phyloP scores from a whole-genome alignment of 169 alveolate species.

The Perkinsus chesapeaki region DNA sequence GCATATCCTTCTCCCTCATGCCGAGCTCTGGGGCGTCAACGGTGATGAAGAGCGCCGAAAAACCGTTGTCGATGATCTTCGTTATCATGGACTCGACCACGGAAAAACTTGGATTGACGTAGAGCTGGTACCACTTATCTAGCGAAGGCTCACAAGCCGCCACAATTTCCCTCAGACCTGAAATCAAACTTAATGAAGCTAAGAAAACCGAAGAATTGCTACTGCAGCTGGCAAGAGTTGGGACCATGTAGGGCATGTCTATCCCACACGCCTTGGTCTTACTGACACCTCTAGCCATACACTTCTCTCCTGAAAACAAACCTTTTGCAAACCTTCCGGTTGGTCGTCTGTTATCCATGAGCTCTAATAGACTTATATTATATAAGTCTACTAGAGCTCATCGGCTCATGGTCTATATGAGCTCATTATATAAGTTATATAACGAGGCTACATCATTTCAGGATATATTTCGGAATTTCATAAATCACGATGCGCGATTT shows the following conservation, averaged over 20 bases:
- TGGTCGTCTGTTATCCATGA: too few relatives aligned
- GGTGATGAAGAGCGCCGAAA: slow-evolving; percentile 32
- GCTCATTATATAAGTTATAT: too few relatives aligned
- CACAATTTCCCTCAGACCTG: not conserved
- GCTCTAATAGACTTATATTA: too few relatives aligned
- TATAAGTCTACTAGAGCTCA: too few relatives aligned
- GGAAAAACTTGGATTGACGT: slow-evolving; percentile 15
- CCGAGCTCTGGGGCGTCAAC: slow-evolving; percentile 47
- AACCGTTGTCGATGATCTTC: slow-evolving; percentile 28
- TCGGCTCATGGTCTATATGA: too few relatives aligned
- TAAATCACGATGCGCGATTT: not conserved
- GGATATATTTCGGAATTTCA: too few relatives aligned
- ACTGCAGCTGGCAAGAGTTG: not conserved
- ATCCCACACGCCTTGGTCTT: not conserved
- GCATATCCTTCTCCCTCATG: slow-evolving; percentile 22
- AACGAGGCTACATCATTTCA: too few relatives aligned
- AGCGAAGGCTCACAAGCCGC: not conserved
- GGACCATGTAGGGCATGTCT: not conserved
- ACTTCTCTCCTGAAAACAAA: not conserved
- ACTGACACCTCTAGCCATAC: not conserved
- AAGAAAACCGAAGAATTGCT: not conserved
- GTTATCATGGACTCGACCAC: slow-evolving; percentile 19
- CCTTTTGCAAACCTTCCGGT: not conserved
- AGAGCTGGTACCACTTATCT: slow-evolving; percentile 17
- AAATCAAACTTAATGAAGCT: not conserved